Base-by-base conservation (phyloP, 208 protist genomes). In the Eutreptiella sp. region DNA sequence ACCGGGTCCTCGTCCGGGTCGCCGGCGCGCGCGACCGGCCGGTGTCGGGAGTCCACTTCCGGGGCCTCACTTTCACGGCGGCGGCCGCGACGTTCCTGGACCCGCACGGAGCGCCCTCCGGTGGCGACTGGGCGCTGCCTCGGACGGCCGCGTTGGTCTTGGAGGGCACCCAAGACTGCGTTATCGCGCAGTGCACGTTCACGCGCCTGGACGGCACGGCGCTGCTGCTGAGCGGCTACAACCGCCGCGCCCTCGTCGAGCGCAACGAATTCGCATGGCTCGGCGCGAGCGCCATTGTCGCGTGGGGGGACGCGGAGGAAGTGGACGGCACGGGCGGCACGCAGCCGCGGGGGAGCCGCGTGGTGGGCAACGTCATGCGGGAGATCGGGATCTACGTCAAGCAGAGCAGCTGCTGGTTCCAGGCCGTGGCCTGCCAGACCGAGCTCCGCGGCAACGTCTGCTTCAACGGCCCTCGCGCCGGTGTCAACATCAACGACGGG, bases 401-500 rank as follows among this genome's bases (percentile, higher is more conserved):
- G 59, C 70, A 75, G 46, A 43, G 2, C 21, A 45, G 38, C 39
- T 36, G 31, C 31, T 70, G 16, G 9, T 62, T 75, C 9, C 66
- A 75, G 46, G 39, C 47, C 1, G 45, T 43, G 31, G 46, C 58
- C 34, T 31, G 31, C 7, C 26, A 62, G 38, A 43, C 47, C 14
- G 19, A 16, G 1, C 1, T 75, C 9, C 14, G 4, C 19, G 48
- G 31, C 39, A 75, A 75, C 60, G 52, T 75, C 26, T 43, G 31
- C 28, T 75, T 68, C 61, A 75, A 75, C 62, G 48, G 54, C 19
- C 63, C 67, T 28, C n/a, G 70, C 16, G 66, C 64, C 0, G 66
- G 39, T 32, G 46, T 75, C 52, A 72, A 75, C 46, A 23, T 68
- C 21, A 73, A 75, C 59, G 64, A 72, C 24, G 66, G 64, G 1